Evolutionary conservation across 371 early-diverging fungal genomes (phyloP), one percentile per base, ranked within the genome.

Genomic region (Aphelidium insulamus): DNA sequence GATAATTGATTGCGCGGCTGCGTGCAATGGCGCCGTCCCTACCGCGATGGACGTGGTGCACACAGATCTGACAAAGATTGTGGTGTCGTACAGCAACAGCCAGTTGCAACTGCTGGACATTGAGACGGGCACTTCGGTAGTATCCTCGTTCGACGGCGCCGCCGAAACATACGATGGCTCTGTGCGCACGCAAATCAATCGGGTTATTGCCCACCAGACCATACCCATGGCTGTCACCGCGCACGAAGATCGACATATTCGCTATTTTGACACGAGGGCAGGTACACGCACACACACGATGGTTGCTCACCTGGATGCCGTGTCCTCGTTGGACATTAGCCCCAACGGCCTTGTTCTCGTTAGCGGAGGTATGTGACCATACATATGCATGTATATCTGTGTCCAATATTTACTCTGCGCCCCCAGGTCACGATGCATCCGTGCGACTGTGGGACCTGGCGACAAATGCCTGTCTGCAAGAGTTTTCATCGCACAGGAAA

Each of bases 361-460:
- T 11, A 70, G 81, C 10, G 79, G 77, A 39, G 80, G 74, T 68
- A 53, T 39, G 44, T 21, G 22, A 27, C 25, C 10, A 19, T 22
- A 7, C 30, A 25, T 29, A 15, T 12, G 20, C 26, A 5, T 12
- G 10, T 12, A 6, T 32, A 21, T 33, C 32, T 21, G 5, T 15
- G 16, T 32, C 8, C 11, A 28, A n/a, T n/a, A 8, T 24, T 9
- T 20, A 32, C 14, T 30, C 34, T 22, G n/a, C 18, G 26, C 10
- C 17, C 30, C 26, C 43, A 63, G 74, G 78, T 0, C 81, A 86
- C 52, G 82, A 86, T 48, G 60, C 72, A 26, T 71, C 77, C 3
- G 57, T 81, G 16, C 62, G 79, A 27, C 49, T 74, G 49, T 86
- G 83, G 81, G 80, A 83, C 45, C 49, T 80, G 22, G 32, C 54